Evolutionary conservation across 78 protist species (phyloP), one percentile per base, ranked within the genome.

Genomic region (Guillardia theta): DNA sequence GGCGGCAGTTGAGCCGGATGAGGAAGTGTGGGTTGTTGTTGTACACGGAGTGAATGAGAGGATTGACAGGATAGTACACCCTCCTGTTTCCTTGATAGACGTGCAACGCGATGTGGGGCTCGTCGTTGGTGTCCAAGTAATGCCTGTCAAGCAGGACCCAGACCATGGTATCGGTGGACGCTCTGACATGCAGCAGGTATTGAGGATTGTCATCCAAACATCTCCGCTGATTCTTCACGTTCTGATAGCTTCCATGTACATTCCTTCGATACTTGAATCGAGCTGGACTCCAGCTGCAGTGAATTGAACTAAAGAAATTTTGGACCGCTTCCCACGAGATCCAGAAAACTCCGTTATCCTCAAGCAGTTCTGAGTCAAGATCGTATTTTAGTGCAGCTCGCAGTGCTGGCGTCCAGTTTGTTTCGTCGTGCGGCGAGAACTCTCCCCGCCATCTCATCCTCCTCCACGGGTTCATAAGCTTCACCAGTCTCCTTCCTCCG

Each of bases 281-380:
- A 1, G 43, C 18, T 18, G 95, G 94, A 37, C 64, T 54, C 96
- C 95, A 95, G 45, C 92, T 37, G 41, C 64, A 4, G 80, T 93
- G 45, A 27, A 95, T 12, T 24, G 77, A 4, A 0, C 27, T 37
- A 48, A 54, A 95, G 90, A 64, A 93, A 21, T 39, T 18, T 3
- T 0, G 4, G 15, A 94, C 93, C n/a, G 33, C 48, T 19, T 1
- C 62, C 92, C 92, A 94, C 44, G 87, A 54, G 37, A 95, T 95
- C 95, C 95, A 95, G 54, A 95, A 95, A 10, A 70, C 39, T 37
- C 96, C 96, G 45, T 88, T 48, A 44, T 95, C 96, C 48, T 50
- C 24, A 58, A 15, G 30, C 48, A 18, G 10, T n/a, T 18, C 90
- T 46, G 37, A 27, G 30, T 12, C 90, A 45, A 0, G 90, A 30